A percentile compares a stretch with the other conserved stretches of the same genome.
Evolutionary conservation across 129 eudicot genomes (phyloP).

Genomic region (Lactuca saligna): DNA sequence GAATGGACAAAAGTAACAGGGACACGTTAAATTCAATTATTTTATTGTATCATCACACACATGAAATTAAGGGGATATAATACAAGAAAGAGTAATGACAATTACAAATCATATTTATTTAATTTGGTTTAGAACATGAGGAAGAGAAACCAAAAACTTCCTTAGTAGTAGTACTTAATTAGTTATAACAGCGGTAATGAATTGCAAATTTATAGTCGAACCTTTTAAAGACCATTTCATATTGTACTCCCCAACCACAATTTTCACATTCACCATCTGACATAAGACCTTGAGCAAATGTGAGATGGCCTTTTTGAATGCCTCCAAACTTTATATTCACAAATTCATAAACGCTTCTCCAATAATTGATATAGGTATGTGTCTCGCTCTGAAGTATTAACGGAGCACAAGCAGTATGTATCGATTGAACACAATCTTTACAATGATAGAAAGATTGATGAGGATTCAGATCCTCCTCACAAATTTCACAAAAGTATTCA

Average conservation of each 20-base stretch:
- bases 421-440: neutral
- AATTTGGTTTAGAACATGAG: no score
- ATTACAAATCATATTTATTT: neutral
- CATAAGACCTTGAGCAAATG: neutral
- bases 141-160: neutral
- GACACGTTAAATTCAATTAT: no score
- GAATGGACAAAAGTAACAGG: no score
- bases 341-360: neutral
- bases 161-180: no score
- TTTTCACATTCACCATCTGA: neutral
- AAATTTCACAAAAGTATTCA: conserved; percentile 1
- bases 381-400: neutral
- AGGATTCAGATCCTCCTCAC: neutral
- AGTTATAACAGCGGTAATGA: neutral
- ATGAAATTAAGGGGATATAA: no score
- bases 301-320: neutral
- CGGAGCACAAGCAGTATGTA: neutral
- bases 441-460: conserved; percentile 1
- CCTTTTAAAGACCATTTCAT: neutral
- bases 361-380: neutral
- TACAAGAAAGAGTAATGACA: neutral
- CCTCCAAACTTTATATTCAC: conserved; percentile 8
- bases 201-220: neutral
- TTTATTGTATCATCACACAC: no score
- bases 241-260: neutral